Base-by-base conservation (phyloP, 192 early-diverging fungal genomes). In the Podila epigama region DNA sequence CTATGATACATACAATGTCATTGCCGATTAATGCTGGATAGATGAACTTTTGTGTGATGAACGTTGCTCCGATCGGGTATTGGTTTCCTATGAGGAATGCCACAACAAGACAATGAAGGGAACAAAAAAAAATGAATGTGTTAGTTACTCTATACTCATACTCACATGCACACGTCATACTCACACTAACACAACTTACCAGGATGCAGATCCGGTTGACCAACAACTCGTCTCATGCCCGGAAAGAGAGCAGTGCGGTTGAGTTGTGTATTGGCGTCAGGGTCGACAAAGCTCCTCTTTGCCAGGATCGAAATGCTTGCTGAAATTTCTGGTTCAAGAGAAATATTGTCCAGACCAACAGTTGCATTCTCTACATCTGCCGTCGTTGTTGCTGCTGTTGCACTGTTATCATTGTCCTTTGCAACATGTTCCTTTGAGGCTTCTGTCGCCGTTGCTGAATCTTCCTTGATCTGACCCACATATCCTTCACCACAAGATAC, bases 1-100 rank as follows among this genome's bases (percentile, higher is more conserved):
- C 10, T 12, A 37, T 11, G 16, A 20, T 6, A 53, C 67, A 60
- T 70, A 79, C 68, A 29, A 79, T 70, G 52, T 89, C 87, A 11
- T 82, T 80, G 22, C 89, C 89, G 58, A 90, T 85, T 40, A 90
- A 54, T 29, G 78, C 83, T 20, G 89, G 88, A 53, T 86, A 87
- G 22, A 89, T 75, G 28, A 64, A 56, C 28, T 69, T 77, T 55
- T 70, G 60, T 0, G 83, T 79, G 27, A 80, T 65, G 51, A 90
- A 89, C 2, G 82, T 79, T 1, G 85, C 86, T 29, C 89, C 81
- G 25, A 80, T 82, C 15, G 75, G 79, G n/a, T 82, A 65, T 54
- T 69, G 70, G 31, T 82, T 82, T 11, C 75, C 75, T 80, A 28
- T 4, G 16, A 44, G 29, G 2, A 9, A 20, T 42, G 22, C 20